phyloP scores from a whole-genome alignment of 2,329 filamentous ascomycete species.

The Phialophora verrucosa region DNA sequence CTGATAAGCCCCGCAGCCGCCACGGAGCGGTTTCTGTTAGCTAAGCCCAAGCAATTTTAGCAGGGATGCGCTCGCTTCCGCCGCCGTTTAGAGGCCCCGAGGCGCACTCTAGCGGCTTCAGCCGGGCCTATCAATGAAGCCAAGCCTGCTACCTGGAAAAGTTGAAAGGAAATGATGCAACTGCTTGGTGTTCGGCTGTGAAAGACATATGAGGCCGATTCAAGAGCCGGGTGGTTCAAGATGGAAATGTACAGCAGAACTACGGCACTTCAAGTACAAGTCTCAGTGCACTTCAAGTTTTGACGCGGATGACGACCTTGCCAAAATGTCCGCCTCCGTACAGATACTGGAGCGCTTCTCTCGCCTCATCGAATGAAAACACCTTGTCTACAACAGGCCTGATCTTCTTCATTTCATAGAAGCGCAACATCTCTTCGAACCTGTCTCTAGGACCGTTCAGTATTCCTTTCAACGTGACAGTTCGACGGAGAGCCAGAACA shows the following conservation, averaged over 20 bases:
- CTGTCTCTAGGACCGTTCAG: conserved; percentile 67
- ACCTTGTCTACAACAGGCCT: conserved; percentile 49
- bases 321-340: conserved; percentile 54
- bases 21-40: conserved; percentile 2
- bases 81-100: background rate
- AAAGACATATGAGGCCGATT: too few species aligned
- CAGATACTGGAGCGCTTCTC: conserved; percentile 51
- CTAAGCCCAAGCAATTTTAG: conserved; percentile 5
- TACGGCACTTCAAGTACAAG: background rate
- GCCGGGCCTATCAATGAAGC: conserved; percentile 2
- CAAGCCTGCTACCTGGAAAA: background rate
- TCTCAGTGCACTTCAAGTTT: conserved; percentile 1
- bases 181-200: background rate
- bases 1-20: conserved; percentile 6
- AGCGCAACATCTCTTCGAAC: conserved; percentile 49
- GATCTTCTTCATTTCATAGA: conserved; percentile 45
- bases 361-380: conserved; percentile 49
- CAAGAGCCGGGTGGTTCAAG: too few species aligned
- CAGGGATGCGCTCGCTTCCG: background rate
- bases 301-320: conserved; percentile 46
- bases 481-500: conserved; percentile 58
- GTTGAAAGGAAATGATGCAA: background rate
- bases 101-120: background rate
- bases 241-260: too few species aligned
- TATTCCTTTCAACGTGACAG: conserved; percentile 63